These are phyloP conservation scores for Arthrobotrys sphaeroides DNA, from an alignment of 2,329 filamentous ascomycete species.

Conservation along the genomic window DNA sequence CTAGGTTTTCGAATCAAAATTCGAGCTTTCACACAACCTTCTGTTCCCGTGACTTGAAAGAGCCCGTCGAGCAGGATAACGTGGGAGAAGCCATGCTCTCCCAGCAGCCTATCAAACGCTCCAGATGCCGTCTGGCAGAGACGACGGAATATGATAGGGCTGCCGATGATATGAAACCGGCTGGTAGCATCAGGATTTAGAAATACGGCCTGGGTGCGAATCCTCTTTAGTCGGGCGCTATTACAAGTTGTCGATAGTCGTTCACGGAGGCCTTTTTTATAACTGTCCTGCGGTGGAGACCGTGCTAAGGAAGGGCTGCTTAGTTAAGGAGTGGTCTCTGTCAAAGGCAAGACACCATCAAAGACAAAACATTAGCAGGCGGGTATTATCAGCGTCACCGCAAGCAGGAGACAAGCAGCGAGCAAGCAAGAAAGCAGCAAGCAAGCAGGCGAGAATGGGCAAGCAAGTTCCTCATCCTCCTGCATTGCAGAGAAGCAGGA, in stretches of 20 bases:
- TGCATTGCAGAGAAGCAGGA: constrained; percentile 9
- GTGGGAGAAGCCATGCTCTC: constrained; percentile 38
- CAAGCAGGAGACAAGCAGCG: no score
- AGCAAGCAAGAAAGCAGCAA: background rate
- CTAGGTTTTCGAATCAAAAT: constrained; percentile 53
- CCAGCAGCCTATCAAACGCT: constrained; percentile 39
- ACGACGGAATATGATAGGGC: constrained; percentile 48
- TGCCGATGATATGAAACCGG: constrained; percentile 31
- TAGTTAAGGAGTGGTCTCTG: constrained; percentile 33
- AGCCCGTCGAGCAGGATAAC: constrained; percentile 50
- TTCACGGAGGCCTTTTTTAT: background rate
- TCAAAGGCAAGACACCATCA: constrained; percentile 52
- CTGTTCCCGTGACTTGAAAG: constrained; percentile 52
- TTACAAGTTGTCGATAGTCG: constrained; percentile 22
- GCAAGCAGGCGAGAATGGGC: constrained; percentile 2
- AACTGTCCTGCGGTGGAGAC: constrained; percentile 6
- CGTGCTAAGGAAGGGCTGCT: constrained; percentile 4
- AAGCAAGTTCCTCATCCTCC: background rate
- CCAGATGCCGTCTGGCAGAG: constrained; percentile 44
- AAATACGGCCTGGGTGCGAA: constrained; percentile 22
- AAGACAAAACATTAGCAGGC: constrained; percentile 53
- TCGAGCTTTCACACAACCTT: constrained; percentile 52
- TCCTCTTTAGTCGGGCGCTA: constrained; percentile 41
- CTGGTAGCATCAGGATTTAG: constrained; percentile 12
- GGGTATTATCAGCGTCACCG: constrained; percentile 32